Evolutionary conservation across 1,139 yeast species (phyloP).

Genomic region (Diutina scorzettiae): DNA sequence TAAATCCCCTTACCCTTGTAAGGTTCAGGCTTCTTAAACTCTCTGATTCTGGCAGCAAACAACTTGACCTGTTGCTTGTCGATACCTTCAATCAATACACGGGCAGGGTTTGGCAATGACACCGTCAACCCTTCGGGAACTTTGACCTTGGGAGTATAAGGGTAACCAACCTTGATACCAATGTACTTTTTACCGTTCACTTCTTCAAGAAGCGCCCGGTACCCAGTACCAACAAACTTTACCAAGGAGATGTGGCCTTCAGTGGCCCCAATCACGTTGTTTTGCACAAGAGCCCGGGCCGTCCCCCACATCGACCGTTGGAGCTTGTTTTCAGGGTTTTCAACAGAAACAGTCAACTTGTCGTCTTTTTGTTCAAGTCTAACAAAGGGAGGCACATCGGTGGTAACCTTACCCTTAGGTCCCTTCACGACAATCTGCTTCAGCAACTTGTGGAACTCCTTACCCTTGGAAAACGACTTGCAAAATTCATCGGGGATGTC

Average conservation of each 20-base stretch:
- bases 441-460: constrained; percentile 44
- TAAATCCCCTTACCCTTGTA: constrained; percentile 97
- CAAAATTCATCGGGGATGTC: constrained; percentile 31
- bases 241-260: constrained; percentile 88
- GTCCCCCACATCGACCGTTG: constrained; percentile 97
- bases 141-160: constrained; percentile 57
- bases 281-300: constrained; percentile 63
- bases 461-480: constrained; percentile 60
- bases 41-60: constrained; percentile 82
- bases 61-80: constrained; percentile 80
- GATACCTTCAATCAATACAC: constrained; percentile 74
- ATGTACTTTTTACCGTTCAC: constrained; percentile 40
- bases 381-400: constrained; percentile 68
- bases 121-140: constrained; percentile 73
- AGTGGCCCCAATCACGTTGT: constrained; percentile 74
- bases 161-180: constrained; percentile 64
- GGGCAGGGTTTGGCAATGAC: constrained; percentile 75
- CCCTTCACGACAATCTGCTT: constrained; percentile 61
- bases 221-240: constrained; percentile 94
- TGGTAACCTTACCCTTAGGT: constrained; percentile 59
- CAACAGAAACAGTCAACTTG: constrained; percentile 42
- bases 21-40: constrained; percentile 91
- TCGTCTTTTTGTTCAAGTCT: constrained; percentile 19
- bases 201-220: constrained; percentile 61
- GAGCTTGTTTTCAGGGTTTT: constrained; percentile 43